phyloP scores from a whole-genome alignment of 2,329 filamentous ascomycete genomes.

The Talaromyces atroroseus region DNA sequence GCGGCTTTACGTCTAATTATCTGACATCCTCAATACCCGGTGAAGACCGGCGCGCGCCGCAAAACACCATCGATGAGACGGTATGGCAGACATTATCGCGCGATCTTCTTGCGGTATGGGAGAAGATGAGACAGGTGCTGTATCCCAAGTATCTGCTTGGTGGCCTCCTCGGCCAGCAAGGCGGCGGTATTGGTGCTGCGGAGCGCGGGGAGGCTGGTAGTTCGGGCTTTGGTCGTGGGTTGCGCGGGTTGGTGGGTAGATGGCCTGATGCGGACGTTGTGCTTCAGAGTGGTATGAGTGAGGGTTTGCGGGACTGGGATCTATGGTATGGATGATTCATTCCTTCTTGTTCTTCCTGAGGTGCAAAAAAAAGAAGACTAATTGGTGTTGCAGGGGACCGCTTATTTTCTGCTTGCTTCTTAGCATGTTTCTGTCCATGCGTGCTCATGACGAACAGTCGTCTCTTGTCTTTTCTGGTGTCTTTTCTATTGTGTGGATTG shows the following conservation, averaged over 20 bases:
- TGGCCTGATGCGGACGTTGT: conserved; percentile 65
- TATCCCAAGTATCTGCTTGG: conserved; percentile 90
- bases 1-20: conserved; percentile 64
- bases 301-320: conserved; percentile 93
- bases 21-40: conserved; percentile 85
- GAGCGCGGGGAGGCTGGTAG: conserved; percentile 49
- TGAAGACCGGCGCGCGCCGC: conserved; percentile 82
- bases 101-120: conserved; percentile 89
- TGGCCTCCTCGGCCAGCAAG: conserved; percentile 54
- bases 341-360: not conserved
- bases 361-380: not conserved
- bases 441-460: conserved; percentile 72
- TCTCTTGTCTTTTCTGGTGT: conserved; percentile 91
- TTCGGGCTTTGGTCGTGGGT: conserved; percentile 39
- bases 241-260: conserved; percentile 54
- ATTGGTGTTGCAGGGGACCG: conserved; percentile 60
- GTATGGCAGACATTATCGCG: conserved; percentile 96
- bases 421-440: conserved; percentile 79
- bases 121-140: conserved; percentile 95
- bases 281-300: conserved; percentile 69
- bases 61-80: conserved; percentile 92
- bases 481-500: conserved; percentile 95
- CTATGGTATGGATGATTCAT: conserved; percentile 57
- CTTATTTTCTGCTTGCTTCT: conserved; percentile 88
- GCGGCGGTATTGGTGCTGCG: conserved; percentile 50